phyloP scores from a whole-genome alignment of 306 rosid genomes.

The Dryas alaskensis region DNA sequence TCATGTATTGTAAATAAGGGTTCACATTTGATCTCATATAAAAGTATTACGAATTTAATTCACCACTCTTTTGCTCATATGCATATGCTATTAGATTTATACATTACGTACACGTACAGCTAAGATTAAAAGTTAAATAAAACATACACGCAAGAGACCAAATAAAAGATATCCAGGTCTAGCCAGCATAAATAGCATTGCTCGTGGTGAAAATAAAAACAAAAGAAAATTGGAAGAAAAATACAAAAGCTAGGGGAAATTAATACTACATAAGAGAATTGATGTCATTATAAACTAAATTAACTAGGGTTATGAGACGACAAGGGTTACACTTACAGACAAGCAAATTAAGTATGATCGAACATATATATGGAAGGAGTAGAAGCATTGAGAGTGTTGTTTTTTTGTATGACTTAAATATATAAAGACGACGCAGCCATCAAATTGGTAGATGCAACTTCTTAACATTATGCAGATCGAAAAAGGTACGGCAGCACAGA shows the following conservation, averaged over 20 bases:
- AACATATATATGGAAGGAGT: neutral
- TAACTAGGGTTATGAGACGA: neutral
- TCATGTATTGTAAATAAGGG: no score
- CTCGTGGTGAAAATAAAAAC: neutral
- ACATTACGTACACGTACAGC: no score
- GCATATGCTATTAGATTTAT: no score
- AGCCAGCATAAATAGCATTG: no score
- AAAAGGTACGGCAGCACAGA: no score
- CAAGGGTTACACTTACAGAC: neutral
- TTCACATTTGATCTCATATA: no score
- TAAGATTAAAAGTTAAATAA: no score
- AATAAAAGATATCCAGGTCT: no score
- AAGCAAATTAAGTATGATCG: neutral
- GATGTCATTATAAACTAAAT: neutral
- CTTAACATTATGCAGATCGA: neutral
- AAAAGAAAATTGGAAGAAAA: neutral
- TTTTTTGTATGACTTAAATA: constrained; percentile 2
- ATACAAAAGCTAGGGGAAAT: neutral
- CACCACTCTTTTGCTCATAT: no score
- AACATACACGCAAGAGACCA: no score
- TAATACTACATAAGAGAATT: neutral
- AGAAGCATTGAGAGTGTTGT: neutral
- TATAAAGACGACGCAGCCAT: neutral
- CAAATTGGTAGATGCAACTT: constrained; percentile 2
- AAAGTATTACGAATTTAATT: no score